phyloP scores from a whole-genome alignment of 2,329 filamentous ascomycete genomes.

The Ophiocordyceps camponoti-floridani region DNA sequence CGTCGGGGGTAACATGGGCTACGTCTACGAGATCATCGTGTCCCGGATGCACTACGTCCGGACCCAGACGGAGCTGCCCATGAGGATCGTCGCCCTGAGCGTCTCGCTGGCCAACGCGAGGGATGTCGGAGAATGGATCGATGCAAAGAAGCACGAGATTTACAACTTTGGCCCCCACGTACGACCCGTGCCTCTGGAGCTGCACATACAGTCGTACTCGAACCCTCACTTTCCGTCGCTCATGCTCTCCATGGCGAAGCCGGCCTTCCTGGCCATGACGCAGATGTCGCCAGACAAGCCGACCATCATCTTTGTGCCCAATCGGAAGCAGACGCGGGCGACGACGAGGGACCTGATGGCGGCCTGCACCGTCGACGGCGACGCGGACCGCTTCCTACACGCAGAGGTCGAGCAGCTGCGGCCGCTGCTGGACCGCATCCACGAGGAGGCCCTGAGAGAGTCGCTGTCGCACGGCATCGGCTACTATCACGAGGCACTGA shows the following conservation, averaged over 20 bases:
- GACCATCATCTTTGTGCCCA: slow-evolving; percentile 81
- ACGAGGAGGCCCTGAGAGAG: slow-evolving; percentile 75
- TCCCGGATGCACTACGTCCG: slow-evolving; percentile 95
- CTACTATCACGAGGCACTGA: slow-evolving; percentile 92
- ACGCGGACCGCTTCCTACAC: slow-evolving; percentile 87
- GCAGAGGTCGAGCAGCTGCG: slow-evolving; percentile 65
- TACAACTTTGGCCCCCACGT: slow-evolving; percentile 96
- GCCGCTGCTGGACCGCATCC: slow-evolving; percentile 64
- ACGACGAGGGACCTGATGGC: slow-evolving; percentile 76
- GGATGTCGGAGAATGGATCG: slow-evolving; percentile 94
- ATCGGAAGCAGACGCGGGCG: slow-evolving; percentile 75
- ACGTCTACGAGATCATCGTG: slow-evolving; percentile 91
- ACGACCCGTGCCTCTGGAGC: slow-evolving; percentile 72
- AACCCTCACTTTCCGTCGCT: slow-evolving; percentile 95
- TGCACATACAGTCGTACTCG: slow-evolving; percentile 88
- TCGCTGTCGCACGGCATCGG: slow-evolving; percentile 86
- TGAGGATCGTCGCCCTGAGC: slow-evolving; percentile 78
- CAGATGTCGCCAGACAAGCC: slow-evolving; percentile 82
- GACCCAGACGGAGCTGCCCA: slow-evolving; percentile 64
- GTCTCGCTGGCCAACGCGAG: slow-evolving; percentile 86
- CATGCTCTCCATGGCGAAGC: slow-evolving; percentile 97
- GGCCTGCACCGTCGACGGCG: slow-evolving; percentile 74
- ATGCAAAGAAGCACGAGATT: slow-evolving; percentile 92
- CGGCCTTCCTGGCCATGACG: slow-evolving; percentile 73
- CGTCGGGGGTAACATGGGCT: slow-evolving; percentile 70